These are phyloP conservation scores for Erucastrum elatum DNA, from an alignment of 345 rosid species.

Conservation along the genomic window DNA sequence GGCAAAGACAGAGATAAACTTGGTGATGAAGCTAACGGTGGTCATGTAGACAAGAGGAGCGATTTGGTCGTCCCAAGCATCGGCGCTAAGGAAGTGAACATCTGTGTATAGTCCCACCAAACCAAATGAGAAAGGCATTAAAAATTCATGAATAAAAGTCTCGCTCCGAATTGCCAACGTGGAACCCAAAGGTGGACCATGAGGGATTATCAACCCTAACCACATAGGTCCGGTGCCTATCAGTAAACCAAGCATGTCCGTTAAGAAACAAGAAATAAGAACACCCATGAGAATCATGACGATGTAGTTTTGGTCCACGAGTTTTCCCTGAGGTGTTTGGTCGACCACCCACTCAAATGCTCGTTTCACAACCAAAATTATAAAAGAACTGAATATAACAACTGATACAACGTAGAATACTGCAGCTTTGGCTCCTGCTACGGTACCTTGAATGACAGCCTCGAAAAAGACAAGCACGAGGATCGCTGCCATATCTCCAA, in stretches of 20 bases:
- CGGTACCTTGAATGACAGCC: constrained; percentile 45
- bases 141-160: constrained; percentile 54
- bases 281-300: constrained; percentile 52
- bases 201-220: constrained; percentile 64
- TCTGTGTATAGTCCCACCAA: constrained; percentile 55
- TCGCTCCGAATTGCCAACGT: constrained; percentile 55
- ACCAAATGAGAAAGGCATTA: constrained; percentile 64
- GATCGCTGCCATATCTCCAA: constrained; percentile 45
- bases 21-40: constrained; percentile 43
- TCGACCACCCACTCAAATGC: constrained; percentile 48
- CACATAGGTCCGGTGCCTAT: constrained; percentile 61
- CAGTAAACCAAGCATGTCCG: constrained; percentile 69
- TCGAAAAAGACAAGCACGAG: constrained; percentile 36
- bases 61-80: constrained; percentile 45
- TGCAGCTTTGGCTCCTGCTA: constrained; percentile 5
- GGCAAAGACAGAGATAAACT: constrained; percentile 37
- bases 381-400: constrained; percentile 20
- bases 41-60: constrained; percentile 49
- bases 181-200: constrained; percentile 66
- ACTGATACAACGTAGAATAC: constrained; percentile 41
- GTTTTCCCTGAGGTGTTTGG: constrained; percentile 55
- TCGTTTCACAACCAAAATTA: constrained; percentile 35
- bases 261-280: constrained; percentile 48
- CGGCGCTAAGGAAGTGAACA: constrained; percentile 38
- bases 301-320: constrained; percentile 49